Evolutionary conservation across 768 basidiomycete genomes (phyloP).

Genomic region (Mrakia gelida): DNA sequence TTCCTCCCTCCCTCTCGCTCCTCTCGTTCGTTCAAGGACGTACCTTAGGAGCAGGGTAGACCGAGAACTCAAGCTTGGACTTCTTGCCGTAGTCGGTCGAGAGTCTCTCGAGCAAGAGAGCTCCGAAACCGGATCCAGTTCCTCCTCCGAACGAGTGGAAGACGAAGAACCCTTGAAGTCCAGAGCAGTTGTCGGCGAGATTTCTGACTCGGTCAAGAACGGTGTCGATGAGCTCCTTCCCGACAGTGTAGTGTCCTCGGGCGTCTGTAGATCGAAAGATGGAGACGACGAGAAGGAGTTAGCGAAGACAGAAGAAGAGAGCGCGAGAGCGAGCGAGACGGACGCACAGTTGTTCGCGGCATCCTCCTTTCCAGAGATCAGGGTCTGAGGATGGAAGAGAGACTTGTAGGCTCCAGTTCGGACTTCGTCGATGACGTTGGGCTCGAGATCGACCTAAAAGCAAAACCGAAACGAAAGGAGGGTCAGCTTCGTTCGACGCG

Average conservation of each 20-base stretch:
- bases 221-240: constrained; percentile 94
- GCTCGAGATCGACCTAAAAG: constrained; percentile 57
- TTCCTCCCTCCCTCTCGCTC: not conserved
- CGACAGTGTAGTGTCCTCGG: constrained; percentile 97
- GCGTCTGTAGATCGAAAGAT: constrained; percentile 59
- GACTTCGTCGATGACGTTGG: constrained; percentile 96
- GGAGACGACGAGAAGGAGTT: constrained; percentile 11
- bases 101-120: constrained; percentile 91
- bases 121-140: constrained; percentile 98
- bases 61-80: constrained; percentile 96
- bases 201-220: constrained; percentile 97
- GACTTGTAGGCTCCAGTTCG: constrained; percentile 90
- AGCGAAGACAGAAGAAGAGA: constrained; percentile 26
- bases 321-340: not conserved
- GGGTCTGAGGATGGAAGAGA: constrained; percentile 96
- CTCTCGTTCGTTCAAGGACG: not conserved
- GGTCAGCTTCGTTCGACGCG: not conserved
- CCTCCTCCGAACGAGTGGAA: constrained; percentile 99
- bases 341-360: constrained; percentile 95
- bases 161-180: constrained; percentile 99
- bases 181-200: constrained; percentile 93
- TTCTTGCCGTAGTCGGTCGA: constrained; percentile 99
- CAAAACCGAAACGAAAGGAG: not conserved
- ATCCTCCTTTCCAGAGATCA: constrained; percentile 98
- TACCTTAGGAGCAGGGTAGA: constrained; percentile 84